Percentiles rank a stretch among this genome's conserved stretches.
Evolutionary conservation across 2,329 filamentous ascomycete genomes (phyloP).

Genomic region (Metarhizium robertsii): DNA sequence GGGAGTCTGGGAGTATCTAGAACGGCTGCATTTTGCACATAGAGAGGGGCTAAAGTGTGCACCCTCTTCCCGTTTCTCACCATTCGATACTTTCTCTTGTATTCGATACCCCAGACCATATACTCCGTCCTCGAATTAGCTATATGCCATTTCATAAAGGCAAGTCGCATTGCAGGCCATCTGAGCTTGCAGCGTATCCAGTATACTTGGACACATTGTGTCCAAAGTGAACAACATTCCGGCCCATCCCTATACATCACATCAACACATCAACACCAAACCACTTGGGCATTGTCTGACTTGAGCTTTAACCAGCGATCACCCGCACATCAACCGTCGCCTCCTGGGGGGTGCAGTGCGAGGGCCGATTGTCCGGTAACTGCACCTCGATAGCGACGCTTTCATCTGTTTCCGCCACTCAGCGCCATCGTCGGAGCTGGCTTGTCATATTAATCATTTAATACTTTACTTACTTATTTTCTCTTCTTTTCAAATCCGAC

Average conservation of each 20-base stretch:
- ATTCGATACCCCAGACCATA: background rate
- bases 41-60: background rate
- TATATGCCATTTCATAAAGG: background rate
- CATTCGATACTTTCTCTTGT: background rate
- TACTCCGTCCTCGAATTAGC: background rate
- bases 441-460: conserved; percentile 14
- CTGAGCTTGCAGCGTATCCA: background rate
- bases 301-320: background rate
- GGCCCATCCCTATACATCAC: background rate
- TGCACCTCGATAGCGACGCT: conserved; percentile 10
- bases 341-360: conserved; percentile 9
- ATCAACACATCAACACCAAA: background rate
- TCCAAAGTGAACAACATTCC: background rate
- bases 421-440: conserved; percentile 5
- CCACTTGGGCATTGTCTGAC: background rate
- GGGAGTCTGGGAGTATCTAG: background rate
- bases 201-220: background rate
- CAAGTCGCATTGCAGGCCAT: background rate
- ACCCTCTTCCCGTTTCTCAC: background rate
- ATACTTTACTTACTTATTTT: background rate
- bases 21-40: background rate
- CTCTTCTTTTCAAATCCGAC: background rate
- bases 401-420: background rate
- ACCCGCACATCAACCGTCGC: background rate
- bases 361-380: conserved; percentile 8